Conservation (phyloP, 1,284 basidiomycete species). For the Sanghuangporus sanghuang region DNA sequence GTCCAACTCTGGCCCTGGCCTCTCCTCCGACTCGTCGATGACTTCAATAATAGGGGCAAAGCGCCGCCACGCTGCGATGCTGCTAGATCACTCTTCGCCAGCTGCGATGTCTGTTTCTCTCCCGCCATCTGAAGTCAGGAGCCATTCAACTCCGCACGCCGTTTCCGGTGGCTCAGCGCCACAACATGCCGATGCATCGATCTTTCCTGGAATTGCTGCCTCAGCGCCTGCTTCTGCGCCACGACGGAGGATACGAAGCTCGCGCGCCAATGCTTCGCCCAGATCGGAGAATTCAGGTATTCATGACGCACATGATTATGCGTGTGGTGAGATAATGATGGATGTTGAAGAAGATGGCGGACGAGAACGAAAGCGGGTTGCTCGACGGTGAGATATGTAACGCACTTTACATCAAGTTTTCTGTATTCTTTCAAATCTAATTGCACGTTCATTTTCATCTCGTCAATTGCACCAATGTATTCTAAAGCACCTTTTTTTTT, state of each 20-base stretch:
- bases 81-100: conserved; percentile 23
- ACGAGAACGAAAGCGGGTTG: conserved; percentile 8
- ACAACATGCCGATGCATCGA: not conserved
- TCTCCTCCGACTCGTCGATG: not conserved
- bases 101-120: conserved; percentile 6
- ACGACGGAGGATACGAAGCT: not conserved
- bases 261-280: not conserved
- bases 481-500: not conserved
- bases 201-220: not conserved
- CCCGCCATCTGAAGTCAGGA: not conserved
- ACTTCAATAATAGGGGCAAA: conserved; percentile 29
- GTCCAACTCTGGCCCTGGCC: not conserved
- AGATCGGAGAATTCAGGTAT: not conserved
- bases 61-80: conserved; percentile 33
- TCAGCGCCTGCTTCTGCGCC: not conserved
- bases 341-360: conserved; percentile 14
- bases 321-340: conserved; percentile 4
- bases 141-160: not conserved
- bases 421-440: no score
- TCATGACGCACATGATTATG: not conserved
- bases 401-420: not conserved
- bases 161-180: not conserved
- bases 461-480: not conserved
- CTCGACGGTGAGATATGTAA: conserved; percentile 3
- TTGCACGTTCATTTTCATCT: not conserved